Conservation (phyloP, 352 stramenopile species). For the Phytophthora fragariae region DNA sequence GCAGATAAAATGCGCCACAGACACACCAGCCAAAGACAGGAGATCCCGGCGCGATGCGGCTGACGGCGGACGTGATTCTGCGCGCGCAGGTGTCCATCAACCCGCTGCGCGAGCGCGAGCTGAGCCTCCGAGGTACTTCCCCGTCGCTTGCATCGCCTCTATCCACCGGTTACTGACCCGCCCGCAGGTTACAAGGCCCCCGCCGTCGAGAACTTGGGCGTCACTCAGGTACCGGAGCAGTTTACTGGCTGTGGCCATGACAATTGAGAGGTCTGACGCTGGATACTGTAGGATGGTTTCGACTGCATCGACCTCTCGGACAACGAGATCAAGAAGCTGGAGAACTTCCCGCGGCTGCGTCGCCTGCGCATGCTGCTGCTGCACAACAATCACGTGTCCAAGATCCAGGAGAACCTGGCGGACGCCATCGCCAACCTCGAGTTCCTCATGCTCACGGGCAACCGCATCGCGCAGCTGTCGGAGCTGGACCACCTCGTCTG, state of each 20-base stretch:
- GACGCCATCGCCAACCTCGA: conserved; percentile 88
- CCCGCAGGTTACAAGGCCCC: conserved; percentile 89
- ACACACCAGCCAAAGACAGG: conserved; percentile 28
- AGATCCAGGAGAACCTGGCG: conserved; percentile 80
- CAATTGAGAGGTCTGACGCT: background rate
- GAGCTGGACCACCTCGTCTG: conserved; percentile 85
- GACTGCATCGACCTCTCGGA: conserved; percentile 95
- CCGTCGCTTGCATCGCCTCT: conserved; percentile 2
- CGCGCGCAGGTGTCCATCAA: conserved; percentile 92
- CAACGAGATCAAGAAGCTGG: conserved; percentile 95
- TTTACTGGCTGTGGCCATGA: background rate
- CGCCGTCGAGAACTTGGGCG: conserved; percentile 93
- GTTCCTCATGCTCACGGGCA: conserved; percentile 93
- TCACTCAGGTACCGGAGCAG: conserved; percentile 75
- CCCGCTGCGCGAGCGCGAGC: conserved; percentile 91
- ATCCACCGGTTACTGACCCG: conserved; percentile 43
- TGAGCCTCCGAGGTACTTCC: conserved; percentile 89
- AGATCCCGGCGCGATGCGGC: conserved; percentile 65
- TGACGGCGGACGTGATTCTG: conserved; percentile 91
- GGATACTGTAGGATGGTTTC: conserved; percentile 81
- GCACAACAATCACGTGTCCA: conserved; percentile 93
- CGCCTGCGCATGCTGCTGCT: conserved; percentile 93
- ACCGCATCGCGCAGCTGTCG: conserved; percentile 80
- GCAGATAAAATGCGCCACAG: background rate
- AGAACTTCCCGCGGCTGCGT: conserved; percentile 93